A percentile compares a stretch with the other conserved stretches of the same genome.
phyloP scores from a whole-genome alignment of 2,329 filamentous ascomycete genomes.

The Fusarium robinianum region DNA sequence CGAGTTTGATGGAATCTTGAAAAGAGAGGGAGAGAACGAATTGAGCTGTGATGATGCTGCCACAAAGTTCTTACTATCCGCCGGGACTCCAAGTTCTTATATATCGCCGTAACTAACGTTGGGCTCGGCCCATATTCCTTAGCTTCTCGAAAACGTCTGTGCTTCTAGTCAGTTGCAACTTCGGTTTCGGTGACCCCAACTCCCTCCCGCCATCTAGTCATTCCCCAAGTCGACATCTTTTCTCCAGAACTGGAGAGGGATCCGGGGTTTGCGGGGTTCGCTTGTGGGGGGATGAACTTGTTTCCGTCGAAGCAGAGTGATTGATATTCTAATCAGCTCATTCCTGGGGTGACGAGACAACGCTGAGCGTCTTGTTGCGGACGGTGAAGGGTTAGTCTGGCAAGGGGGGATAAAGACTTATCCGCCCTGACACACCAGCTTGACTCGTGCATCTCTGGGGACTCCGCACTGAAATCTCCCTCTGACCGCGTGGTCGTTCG shows the following conservation, averaged over 20 bases:
- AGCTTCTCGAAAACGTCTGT: slow-evolving; percentile 17
- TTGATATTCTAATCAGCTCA: slow-evolving; percentile 23
- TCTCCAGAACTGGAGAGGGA: slow-evolving; percentile 27
- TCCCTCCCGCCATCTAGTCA: not conserved
- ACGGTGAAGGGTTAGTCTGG: not conserved
- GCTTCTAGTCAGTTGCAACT: slow-evolving; percentile 2
- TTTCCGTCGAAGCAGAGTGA: slow-evolving; percentile 30
- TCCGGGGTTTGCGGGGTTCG: slow-evolving; percentile 38
- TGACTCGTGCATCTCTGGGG: slow-evolving; percentile 13
- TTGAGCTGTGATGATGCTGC: slow-evolving; percentile 5
- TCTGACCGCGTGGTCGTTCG: too few relatives aligned
- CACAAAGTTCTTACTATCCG: too few relatives aligned
- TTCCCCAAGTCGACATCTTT: slow-evolving; percentile 1
- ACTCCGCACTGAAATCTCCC: slow-evolving; percentile 20
- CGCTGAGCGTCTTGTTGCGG: slow-evolving; percentile 1
- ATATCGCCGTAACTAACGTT: slow-evolving; percentile 16
- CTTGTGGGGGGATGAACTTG: slow-evolving; percentile 38
- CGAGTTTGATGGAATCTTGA: slow-evolving; percentile 12
- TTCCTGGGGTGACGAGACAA: slow-evolving; percentile 5
- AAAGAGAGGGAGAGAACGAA: not conserved
- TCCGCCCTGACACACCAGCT: slow-evolving; percentile 15
- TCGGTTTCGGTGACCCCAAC: slow-evolving; percentile 10
- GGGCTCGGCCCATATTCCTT: slow-evolving; percentile 15
- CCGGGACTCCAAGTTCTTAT: slow-evolving; percentile 30
- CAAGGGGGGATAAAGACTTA: slow-evolving; percentile 31